These are phyloP conservation scores for Candida alai DNA, from an alignment of 805 yeast species.

Conservation along the genomic window DNA sequence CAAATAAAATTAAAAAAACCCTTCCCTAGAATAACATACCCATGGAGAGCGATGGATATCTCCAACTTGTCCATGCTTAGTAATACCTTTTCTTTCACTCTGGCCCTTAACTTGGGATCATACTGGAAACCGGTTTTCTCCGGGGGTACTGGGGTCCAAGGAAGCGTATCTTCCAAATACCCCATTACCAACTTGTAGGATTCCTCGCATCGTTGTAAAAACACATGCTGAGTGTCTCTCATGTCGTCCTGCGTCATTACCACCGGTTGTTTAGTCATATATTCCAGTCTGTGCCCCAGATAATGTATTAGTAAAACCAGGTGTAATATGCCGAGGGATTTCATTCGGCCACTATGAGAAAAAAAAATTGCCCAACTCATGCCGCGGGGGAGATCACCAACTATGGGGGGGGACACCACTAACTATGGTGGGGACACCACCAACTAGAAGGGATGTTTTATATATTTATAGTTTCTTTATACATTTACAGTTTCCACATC, in stretches of 20 bases:
- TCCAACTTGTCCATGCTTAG: slow-evolving; percentile 26
- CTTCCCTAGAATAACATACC: slow-evolving; percentile 19
- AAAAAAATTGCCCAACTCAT: no score
- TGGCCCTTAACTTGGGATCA: slow-evolving; percentile 17
- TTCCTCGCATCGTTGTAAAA: slow-evolving; percentile 24
- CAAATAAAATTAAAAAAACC: neutral
- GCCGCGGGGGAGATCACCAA: no score
- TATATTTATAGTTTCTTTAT: neutral
- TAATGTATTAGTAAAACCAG: no score
- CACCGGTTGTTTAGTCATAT: no score
- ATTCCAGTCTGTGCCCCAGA: no score
- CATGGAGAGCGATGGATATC: slow-evolving; percentile 25
- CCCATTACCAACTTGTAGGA: slow-evolving; percentile 29
- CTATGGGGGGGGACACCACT: no score
- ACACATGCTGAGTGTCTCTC: slow-evolving; percentile 10
- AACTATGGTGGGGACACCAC: no score
- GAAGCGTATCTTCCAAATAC: slow-evolving; percentile 26
- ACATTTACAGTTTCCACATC: neutral
- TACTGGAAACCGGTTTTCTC: slow-evolving; percentile 18
- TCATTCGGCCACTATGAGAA: no score
- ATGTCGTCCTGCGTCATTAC: slow-evolving; percentile 1
- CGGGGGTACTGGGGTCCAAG: slow-evolving; percentile 20
- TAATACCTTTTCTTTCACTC: slow-evolving; percentile 25
- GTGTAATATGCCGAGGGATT: no score
- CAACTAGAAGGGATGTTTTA: no score